Conservation (phyloP, 495 filamentous ascomycete species). For the Oleoguttula mirabilis region DNA sequence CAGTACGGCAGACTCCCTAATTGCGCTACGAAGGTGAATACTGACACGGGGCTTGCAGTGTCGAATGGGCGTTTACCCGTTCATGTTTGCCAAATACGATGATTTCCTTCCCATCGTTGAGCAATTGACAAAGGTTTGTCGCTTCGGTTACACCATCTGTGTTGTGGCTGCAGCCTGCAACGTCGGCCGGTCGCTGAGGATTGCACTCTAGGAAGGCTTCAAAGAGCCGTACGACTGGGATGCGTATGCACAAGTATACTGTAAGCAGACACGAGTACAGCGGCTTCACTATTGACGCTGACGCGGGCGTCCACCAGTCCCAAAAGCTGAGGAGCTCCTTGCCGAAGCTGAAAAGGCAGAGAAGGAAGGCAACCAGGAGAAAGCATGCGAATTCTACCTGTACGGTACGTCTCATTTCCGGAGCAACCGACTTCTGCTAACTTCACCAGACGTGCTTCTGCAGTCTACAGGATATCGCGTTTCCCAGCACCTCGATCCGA, state of each 20-base stretch:
- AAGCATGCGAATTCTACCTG: slow-evolving; percentile 52
- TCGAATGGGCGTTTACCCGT: slow-evolving; percentile 58
- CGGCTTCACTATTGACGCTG: not conserved
- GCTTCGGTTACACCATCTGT: too few species aligned
- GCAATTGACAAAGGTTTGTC: slow-evolving; percentile 45
- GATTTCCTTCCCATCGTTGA: slow-evolving; percentile 67
- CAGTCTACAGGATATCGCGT: slow-evolving; percentile 60
- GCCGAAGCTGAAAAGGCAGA: slow-evolving; percentile 37
- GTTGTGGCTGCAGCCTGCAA: too few species aligned
- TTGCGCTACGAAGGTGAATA: not conserved
- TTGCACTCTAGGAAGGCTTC: slow-evolving; percentile 36
- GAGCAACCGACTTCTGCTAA: slow-evolving; percentile 1
- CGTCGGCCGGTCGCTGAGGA: too few species aligned
- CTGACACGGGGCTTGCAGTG: too few species aligned
- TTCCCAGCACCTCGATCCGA: slow-evolving; percentile 49
- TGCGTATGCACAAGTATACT: slow-evolving; percentile 51
- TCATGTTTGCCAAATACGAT: slow-evolving; percentile 56
- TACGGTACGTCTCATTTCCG: not conserved
- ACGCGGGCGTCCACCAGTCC: slow-evolving; percentile 25
- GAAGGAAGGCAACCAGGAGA: slow-evolving; percentile 32
- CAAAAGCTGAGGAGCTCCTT: slow-evolving; percentile 43
- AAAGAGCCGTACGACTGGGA: slow-evolving; percentile 51
- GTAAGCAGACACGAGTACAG: not conserved
- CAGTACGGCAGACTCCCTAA: slow-evolving; percentile 32
- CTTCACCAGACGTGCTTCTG: slow-evolving; percentile 42